Percentiles rank a stretch among this genome's conserved stretches.
phyloP scores from a whole-genome alignment of 305 asterid genomes.

The Rubia peregrina region DNA sequence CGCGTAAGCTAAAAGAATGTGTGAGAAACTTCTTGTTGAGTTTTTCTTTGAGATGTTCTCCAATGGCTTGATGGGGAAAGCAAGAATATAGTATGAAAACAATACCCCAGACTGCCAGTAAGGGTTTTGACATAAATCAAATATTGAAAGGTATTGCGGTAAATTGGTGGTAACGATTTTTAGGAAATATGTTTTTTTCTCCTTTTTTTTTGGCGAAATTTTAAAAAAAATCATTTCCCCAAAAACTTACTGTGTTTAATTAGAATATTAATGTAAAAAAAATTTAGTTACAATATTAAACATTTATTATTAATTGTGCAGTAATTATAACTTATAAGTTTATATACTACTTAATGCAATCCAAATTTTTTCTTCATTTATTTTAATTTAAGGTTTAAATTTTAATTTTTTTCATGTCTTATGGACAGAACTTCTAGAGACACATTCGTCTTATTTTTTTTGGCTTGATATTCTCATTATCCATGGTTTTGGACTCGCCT shows the following conservation, averaged over 20 bases:
- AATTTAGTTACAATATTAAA: too few relatives aligned
- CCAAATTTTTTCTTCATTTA: too few relatives aligned
- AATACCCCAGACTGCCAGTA: not conserved
- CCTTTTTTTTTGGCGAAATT: not conserved
- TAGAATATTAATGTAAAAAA: too few relatives aligned
- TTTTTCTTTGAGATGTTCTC: not conserved
- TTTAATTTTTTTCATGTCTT: too few relatives aligned
- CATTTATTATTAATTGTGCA: too few relatives aligned
- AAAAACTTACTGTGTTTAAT: too few relatives aligned
- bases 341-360: too few relatives aligned
- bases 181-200: not conserved
- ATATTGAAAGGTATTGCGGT: not conserved
- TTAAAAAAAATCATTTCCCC: too few relatives aligned
- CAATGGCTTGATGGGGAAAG: conserved; percentile 10
- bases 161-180: not conserved
- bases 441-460: too few relatives aligned
- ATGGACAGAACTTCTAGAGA: too few relatives aligned
- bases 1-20: conserved; percentile 6
- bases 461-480: not conserved
- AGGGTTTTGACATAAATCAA: conserved; percentile 1
- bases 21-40: conserved; percentile 15
- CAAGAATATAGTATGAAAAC: not conserved
- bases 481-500: not conserved
- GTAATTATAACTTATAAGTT: too few relatives aligned
- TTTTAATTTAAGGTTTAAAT: too few relatives aligned